Conservation (phyloP, 768 basidiomycete species). For the Boletus insuetus region DNA sequence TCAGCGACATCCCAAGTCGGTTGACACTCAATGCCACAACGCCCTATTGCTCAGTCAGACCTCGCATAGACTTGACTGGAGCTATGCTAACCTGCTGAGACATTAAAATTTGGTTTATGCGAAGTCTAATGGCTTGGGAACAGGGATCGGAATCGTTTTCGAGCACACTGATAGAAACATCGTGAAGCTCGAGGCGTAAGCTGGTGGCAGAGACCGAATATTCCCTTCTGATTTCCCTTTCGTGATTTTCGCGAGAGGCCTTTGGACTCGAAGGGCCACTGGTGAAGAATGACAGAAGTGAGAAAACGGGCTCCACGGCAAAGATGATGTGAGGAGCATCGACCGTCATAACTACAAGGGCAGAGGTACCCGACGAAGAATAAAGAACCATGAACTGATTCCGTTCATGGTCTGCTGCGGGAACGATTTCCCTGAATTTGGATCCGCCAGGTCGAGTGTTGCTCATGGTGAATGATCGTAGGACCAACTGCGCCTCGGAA, state of each 20-base stretch:
- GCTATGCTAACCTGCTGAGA: slow-evolving; percentile 77
- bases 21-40: slow-evolving; percentile 77
- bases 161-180: slow-evolving; percentile 83
- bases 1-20: slow-evolving; percentile 90
- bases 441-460: slow-evolving; percentile 82
- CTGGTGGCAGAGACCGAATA: slow-evolving; percentile 35
- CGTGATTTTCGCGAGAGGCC: slow-evolving; percentile 9
- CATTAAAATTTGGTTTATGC: slow-evolving; percentile 80
- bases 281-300: slow-evolving; percentile 81
- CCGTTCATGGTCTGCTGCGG: slow-evolving; percentile 80
- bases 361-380: slow-evolving; percentile 63
- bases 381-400: slow-evolving; percentile 95
- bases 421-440: slow-evolving; percentile 92
- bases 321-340: slow-evolving; percentile 94
- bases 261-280: slow-evolving; percentile 43
- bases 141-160: slow-evolving; percentile 77
- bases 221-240: slow-evolving; percentile 14
- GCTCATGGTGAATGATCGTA: slow-evolving; percentile 90
- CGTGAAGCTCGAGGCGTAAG: slow-evolving; percentile 86
- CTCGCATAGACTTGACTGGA: not conserved
- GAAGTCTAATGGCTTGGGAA: slow-evolving; percentile 83
- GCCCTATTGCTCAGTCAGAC: slow-evolving; percentile 47
- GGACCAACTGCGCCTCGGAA: slow-evolving; percentile 80
- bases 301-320: slow-evolving; percentile 87
- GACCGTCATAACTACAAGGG: slow-evolving; percentile 80